A percentile compares a stretch with the other conserved stretches of the same genome.
Evolutionary conservation across 2,329 filamentous ascomycete species (phyloP).

Genomic region (Fusarium subglutinans): DNA sequence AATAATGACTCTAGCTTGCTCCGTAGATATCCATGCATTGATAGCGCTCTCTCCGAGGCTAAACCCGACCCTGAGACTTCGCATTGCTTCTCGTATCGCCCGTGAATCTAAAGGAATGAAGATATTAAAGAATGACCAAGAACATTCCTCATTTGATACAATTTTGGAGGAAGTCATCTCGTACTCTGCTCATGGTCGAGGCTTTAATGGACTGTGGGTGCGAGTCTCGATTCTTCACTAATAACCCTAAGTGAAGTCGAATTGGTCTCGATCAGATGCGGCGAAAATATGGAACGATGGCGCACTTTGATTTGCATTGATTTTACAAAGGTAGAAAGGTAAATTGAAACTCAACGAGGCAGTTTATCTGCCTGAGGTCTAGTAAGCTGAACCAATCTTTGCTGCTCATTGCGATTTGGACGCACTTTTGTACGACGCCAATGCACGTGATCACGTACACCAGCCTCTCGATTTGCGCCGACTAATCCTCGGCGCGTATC

Average conservation of each 20-base stretch:
- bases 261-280: background rate
- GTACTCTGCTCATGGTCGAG: background rate
- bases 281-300: background rate
- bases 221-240: background rate
- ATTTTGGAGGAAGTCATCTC: too few relatives aligned
- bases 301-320: background rate
- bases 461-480: constrained; percentile 45
- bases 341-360: background rate
- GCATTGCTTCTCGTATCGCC: background rate
- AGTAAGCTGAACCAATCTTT: too few relatives aligned
- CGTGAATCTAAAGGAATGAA: background rate
- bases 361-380: background rate
- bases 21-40: background rate
- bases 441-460: constrained; percentile 42
- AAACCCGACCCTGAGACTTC: background rate
- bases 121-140: too few relatives aligned
- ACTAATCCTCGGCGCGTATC: constrained; percentile 50
- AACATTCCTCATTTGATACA: background rate
- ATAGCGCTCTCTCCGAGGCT: background rate
- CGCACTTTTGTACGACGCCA: background rate
- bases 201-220: background rate
- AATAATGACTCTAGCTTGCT: background rate
- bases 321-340: background rate
- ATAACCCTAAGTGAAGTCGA: background rate
- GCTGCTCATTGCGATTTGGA: background rate